Percentiles rank a stretch among this genome's conserved stretches.
Evolutionary conservation across 257 asterid genomes (phyloP).

Genomic region (Solanum ossicruentum): DNA sequence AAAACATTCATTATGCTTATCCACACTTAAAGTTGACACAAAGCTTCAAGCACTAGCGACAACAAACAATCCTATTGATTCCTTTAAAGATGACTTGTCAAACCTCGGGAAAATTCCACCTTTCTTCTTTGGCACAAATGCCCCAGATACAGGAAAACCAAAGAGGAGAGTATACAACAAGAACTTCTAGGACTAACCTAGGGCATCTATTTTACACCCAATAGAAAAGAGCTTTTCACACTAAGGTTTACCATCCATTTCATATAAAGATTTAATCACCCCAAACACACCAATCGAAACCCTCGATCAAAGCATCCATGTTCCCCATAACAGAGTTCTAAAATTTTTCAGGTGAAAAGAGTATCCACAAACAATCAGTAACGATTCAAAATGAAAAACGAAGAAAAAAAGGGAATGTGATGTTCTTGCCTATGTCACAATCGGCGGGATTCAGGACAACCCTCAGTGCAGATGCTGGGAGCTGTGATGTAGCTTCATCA

Average conservation of each 20-base stretch:
- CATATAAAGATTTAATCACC: not conserved
- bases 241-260: not conserved
- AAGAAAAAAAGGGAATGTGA: not conserved
- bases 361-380: not conserved
- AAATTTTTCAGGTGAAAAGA: not conserved
- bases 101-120: not conserved
- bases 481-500: not conserved
- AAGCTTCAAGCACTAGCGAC: not conserved
- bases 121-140: not conserved
- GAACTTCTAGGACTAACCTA: not conserved
- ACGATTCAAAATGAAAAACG: not conserved
- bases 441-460: constrained; percentile 51
- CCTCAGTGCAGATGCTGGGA: not conserved
- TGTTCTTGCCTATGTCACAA: constrained; percentile 36
- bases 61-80: not conserved
- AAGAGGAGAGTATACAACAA: not conserved
- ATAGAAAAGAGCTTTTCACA: not conserved
- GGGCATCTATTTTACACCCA: not conserved
- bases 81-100: not conserved
- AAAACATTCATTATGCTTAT: not conserved
- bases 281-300: not conserved
- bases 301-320: not conserved
- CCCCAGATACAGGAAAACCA: not conserved
- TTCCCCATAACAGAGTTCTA: not conserved
- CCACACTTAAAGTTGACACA: not conserved